phyloP scores from a whole-genome alignment of 2,329 filamentous ascomycete species.

The Claviceps sp. region DNA sequence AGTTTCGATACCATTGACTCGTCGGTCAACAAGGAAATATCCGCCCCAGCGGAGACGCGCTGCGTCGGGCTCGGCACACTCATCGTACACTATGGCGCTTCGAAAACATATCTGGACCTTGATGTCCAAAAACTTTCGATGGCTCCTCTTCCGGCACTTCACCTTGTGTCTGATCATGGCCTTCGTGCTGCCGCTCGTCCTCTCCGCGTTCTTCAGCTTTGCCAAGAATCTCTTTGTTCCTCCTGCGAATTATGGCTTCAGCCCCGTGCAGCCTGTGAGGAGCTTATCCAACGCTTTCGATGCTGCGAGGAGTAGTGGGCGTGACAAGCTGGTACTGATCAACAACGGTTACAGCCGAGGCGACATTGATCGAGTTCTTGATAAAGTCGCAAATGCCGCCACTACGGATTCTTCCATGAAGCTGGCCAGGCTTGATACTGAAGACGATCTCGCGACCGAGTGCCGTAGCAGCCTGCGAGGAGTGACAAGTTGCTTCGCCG shows the following conservation, averaged over 20 bases:
- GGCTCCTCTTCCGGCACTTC: slow-evolving; percentile 41
- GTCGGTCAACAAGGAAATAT: not conserved
- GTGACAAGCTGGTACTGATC: slow-evolving; percentile 63
- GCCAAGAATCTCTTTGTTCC: slow-evolving; percentile 75
- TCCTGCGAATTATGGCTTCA: slow-evolving; percentile 63
- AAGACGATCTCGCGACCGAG: slow-evolving; percentile 44
- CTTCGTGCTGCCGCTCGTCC: slow-evolving; percentile 43
- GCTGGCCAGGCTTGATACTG: slow-evolving; percentile 38
- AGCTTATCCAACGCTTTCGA: slow-evolving; percentile 51
- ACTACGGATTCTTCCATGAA: slow-evolving; percentile 36
- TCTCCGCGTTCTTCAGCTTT: slow-evolving; percentile 51
- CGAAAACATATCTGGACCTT: slow-evolving; percentile 47
- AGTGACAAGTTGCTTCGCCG: slow-evolving; percentile 59
- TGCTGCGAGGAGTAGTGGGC: slow-evolving; percentile 37
- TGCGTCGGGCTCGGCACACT: not conserved
- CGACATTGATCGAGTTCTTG: slow-evolving; percentile 59
- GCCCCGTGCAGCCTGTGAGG: slow-evolving; percentile 44
- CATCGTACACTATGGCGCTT: slow-evolving; percentile 32
- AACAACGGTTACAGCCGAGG: slow-evolving; percentile 59
- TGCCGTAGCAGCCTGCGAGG: slow-evolving; percentile 55
- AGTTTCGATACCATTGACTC: not conserved
- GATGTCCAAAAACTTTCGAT: slow-evolving; percentile 47
- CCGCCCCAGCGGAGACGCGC: not conserved
- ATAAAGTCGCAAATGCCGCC: slow-evolving; percentile 44
- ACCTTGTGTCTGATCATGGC: slow-evolving; percentile 40